Evolutionary conservation across 345 rosid genomes (phyloP), one percentile per base, ranked within the genome.

Genomic region (Firmiana major): DNA sequence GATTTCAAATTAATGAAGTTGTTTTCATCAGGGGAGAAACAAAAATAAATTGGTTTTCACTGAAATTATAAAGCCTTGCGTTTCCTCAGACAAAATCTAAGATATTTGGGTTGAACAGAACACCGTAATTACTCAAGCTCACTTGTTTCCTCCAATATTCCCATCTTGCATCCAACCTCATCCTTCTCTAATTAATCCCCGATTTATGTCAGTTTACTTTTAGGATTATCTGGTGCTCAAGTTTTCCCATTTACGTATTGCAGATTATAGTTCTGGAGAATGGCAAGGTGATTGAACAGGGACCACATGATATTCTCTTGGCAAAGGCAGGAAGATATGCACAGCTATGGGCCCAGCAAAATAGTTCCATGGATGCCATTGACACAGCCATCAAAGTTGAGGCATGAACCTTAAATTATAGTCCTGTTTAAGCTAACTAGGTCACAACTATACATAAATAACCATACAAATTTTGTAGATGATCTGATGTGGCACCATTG

Each of bases 221-320:
- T 21, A 42, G 38, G n/a, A 26, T 24, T 69, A 69, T 42, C 45
- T 9, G 24, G n/a, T 55, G 64, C 36, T 19, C 45, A 42, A 71
- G 9, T 28, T 49, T 26, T 48, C 13, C 13, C 54, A 16, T 55
- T 12, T 53, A 21, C 73, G 22, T 76, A 28, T 81, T 63, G 73
- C 94, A 95, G 99, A 97, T 97, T 58, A 87, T 97, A 71, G 97
- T 97, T 75, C 80, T 97, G 86, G 98, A 94, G 88, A 85, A 85
- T 53, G 98, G 99, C 85, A 94, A 85, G 89, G 97, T 97, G 74
- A 89, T 94, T 17, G 97, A 97, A 71, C 98, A 97, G 53, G 99
- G 99, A 17, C 85, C 95, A 11, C 99, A 94, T 81, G 98, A 94
- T 15, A 87, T 82, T 82, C 95, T 94, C 53, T 69, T 94, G 83